Evolutionary conservation across 106 monocot genomes (phyloP).

Genomic region (Dendrobium huoshanense): DNA sequence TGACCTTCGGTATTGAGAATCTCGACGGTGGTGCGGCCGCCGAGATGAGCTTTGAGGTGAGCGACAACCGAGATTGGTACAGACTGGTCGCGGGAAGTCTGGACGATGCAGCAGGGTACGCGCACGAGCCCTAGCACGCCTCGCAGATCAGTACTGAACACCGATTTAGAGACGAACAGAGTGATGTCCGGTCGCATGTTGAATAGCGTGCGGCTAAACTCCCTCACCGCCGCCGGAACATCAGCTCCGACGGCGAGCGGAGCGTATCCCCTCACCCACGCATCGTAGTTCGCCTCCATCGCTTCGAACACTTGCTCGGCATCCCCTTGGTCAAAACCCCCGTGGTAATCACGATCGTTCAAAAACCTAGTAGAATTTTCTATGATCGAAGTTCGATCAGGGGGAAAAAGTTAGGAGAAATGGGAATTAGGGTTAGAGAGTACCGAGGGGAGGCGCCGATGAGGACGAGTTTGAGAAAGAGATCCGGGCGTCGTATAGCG

Average conservation of each 20-base stretch:
- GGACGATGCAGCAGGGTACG: slow-evolving; percentile 77
- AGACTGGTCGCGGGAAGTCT: slow-evolving; percentile 74
- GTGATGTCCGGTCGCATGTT: slow-evolving; percentile 99
- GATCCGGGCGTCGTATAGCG: slow-evolving; percentile 60
- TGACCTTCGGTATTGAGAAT: slow-evolving; percentile 80
- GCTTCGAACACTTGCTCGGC: slow-evolving; percentile 66
- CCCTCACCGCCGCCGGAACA: slow-evolving; percentile 84
- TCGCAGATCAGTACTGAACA: slow-evolving; percentile 79
- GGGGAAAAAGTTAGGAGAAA: background rate
- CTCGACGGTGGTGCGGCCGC: slow-evolving; percentile 70
- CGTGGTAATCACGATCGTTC: slow-evolving; percentile 85
- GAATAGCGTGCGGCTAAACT: slow-evolving; percentile 96
- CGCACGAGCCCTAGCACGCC: slow-evolving; percentile 58
- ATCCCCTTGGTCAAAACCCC: slow-evolving; percentile 76
- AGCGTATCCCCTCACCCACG: slow-evolving; percentile 88
- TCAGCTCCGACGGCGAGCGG: slow-evolving; percentile 92
- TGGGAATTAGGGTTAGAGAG: background rate
- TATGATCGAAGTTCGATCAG: background rate
- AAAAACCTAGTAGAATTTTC: slow-evolving; percentile 35
- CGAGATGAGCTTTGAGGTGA: slow-evolving; percentile 70
- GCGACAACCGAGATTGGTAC: slow-evolving; percentile 66
- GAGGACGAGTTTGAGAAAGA: slow-evolving; percentile 83
- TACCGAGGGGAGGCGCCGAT: slow-evolving; percentile 84
- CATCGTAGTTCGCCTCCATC: slow-evolving; percentile 93
- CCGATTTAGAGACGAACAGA: slow-evolving; percentile 71